Conservation (phyloP, 768 basidiomycete species). For the Mycena olivaceomarginata region DNA sequence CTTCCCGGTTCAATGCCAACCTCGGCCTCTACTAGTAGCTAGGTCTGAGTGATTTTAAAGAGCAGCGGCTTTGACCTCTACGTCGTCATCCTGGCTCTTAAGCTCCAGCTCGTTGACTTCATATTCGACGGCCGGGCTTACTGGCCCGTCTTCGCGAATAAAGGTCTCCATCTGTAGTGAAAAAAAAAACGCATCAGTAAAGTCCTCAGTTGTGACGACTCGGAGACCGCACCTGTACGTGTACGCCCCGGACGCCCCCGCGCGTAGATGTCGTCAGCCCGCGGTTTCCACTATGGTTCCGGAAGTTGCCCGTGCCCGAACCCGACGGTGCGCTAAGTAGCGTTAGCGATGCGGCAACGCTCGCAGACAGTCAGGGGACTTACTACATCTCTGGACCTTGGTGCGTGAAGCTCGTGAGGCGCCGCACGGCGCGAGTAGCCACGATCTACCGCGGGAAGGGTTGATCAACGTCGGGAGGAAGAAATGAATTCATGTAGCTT, state of each 20-base stretch:
- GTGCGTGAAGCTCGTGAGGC: constrained; percentile 71
- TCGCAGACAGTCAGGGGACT: constrained; percentile 38
- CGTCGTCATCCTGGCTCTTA: constrained; percentile 55
- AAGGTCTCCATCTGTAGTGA: constrained; percentile 68
- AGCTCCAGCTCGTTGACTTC: constrained; percentile 46
- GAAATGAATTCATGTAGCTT: constrained; percentile 39
- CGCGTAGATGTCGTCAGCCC: constrained; percentile 46
- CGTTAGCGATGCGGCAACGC: neutral
- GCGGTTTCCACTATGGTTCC: constrained; percentile 49
- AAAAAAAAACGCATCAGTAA: neutral
- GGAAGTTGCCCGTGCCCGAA: constrained; percentile 47
- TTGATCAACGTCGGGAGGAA: neutral
- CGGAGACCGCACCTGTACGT: constrained; percentile 62
- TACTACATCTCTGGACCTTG: constrained; percentile 67
- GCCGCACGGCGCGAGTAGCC: constrained; percentile 76
- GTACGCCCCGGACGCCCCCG: constrained; percentile 56
- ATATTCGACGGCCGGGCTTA: constrained; percentile 23
- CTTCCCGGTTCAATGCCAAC: neutral
- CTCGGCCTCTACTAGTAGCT: neutral
- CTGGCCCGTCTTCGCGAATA: constrained; percentile 59
- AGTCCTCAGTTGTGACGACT: neutral
- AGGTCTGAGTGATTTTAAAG: neutral
- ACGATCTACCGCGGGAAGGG: constrained; percentile 61
- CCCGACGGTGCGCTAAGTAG: constrained; percentile 48
- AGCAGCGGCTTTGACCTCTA: constrained; percentile 51